Percentiles rank a stretch among this genome's conserved stretches.
Conservation (phyloP, 176 grass and related monocot genomes). For the Miscanthus lutarioriparius region DNA sequence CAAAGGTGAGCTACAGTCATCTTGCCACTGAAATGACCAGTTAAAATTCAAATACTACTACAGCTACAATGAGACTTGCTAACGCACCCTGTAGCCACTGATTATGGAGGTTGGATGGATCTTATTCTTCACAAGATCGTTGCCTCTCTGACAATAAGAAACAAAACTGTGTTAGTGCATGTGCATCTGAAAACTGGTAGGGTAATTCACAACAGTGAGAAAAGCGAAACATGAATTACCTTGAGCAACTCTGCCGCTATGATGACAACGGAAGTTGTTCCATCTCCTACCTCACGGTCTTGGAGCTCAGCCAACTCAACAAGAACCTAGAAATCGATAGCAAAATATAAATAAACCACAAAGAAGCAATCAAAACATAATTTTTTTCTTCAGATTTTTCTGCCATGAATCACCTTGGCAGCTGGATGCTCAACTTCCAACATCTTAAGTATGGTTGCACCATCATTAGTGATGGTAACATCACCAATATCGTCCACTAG, state of each 20-base stretch:
- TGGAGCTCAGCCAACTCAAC: conserved; percentile 97
- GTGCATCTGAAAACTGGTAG: neutral
- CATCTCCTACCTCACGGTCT: conserved; percentile 94
- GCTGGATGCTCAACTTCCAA: conserved; percentile 95
- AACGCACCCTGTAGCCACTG: conserved; percentile 85
- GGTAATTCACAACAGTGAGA: neutral
- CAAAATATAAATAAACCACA: neutral
- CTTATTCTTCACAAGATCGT: conserved; percentile 90
- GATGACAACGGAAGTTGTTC: conserved; percentile 85
- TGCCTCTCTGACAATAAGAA: conserved; percentile 64
- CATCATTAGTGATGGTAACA: conserved; percentile 96
- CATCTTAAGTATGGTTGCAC: conserved; percentile 93
- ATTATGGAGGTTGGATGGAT: conserved; percentile 98
- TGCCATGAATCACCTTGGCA: conserved; percentile 60
- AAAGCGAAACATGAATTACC: conserved; percentile 42
- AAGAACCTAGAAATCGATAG: conserved; percentile 67
- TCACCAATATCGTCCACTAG: conserved; percentile 94
- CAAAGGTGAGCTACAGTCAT: neutral
- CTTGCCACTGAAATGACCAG: conserved; percentile 12
- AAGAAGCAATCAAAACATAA: neutral
- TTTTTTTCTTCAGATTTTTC: neutral
- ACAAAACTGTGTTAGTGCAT: neutral
- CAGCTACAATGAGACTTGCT: neutral
- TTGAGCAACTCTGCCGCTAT: conserved; percentile 89
- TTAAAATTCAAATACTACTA: conserved; percentile 10